Conservation (phyloP, 2,329 filamentous ascomycete genomes). For the Epichloe glyceriae region DNA sequence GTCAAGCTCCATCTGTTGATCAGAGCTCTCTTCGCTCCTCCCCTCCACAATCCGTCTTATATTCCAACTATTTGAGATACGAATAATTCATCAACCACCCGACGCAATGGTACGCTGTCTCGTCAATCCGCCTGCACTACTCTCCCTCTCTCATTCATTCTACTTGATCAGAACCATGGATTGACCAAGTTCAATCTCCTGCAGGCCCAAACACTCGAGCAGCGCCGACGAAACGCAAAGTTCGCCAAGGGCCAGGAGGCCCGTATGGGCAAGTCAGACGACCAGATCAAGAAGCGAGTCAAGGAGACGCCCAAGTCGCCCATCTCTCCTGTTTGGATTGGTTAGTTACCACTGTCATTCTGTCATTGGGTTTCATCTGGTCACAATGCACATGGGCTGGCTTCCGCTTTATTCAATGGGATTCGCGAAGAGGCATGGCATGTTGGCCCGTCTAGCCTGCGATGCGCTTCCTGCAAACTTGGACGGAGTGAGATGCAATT, state of each 20-base stretch:
- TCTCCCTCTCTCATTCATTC: neutral
- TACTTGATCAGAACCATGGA: neutral
- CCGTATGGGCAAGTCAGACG: constrained; percentile 62
- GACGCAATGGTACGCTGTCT: neutral
- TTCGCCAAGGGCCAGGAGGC: constrained; percentile 61
- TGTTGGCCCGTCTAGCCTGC: too few relatives aligned
- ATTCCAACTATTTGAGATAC: neutral
- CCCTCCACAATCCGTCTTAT: neutral
- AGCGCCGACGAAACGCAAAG: constrained; percentile 68
- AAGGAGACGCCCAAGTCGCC: constrained; percentile 46
- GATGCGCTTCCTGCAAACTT: neutral
- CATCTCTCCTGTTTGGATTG: constrained; percentile 51
- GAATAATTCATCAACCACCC: neutral
- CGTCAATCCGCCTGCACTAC: too few relatives aligned
- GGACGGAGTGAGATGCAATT: neutral
- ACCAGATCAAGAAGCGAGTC: constrained; percentile 45
- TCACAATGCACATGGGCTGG: too few relatives aligned
- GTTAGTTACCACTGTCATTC: constrained; percentile 28
- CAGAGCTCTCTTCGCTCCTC: neutral
- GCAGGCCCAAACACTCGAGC: constrained; percentile 72
- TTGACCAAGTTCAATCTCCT: neutral
- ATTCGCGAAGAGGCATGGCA: too few relatives aligned
- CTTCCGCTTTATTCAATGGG: too few relatives aligned
- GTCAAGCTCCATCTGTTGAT: neutral
- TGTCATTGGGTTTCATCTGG: neutral